Conservation (phyloP, 2,329 filamentous ascomycete genomes). For the Arthrobotrys iridis region DNA sequence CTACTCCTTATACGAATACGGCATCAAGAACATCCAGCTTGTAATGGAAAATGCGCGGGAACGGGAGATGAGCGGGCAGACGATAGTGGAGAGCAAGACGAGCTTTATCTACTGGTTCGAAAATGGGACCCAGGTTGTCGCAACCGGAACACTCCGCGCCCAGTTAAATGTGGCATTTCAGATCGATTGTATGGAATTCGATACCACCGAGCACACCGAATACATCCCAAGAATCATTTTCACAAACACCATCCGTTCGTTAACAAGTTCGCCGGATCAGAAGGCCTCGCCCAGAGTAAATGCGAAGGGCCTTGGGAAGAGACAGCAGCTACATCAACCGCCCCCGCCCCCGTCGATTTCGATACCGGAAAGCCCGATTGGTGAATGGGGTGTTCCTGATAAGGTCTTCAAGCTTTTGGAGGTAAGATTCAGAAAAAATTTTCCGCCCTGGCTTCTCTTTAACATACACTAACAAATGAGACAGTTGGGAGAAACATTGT, state of each 20-base stretch:
- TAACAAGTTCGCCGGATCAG: conserved; percentile 64
- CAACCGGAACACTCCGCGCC: conserved; percentile 78
- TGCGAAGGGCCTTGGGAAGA: conserved; percentile 66
- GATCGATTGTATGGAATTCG: conserved; percentile 86
- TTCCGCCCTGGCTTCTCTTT: too few relatives aligned
- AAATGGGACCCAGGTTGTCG: conserved; percentile 76
- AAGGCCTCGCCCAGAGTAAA: conserved; percentile 70
- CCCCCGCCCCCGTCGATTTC: conserved; percentile 53
- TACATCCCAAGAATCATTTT: conserved; percentile 77
- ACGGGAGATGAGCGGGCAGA: conserved; percentile 62
- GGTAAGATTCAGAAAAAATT: conserved; percentile 63
- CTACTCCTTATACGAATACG: conserved; percentile 85
- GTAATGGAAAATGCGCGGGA: conserved; percentile 76
- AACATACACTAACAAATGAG: conserved; percentile 42
- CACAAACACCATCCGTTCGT: conserved; percentile 63
- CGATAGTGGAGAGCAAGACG: conserved; percentile 79
- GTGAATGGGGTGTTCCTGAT: conserved; percentile 68
- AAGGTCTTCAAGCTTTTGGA: conserved; percentile 71
- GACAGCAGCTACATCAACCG: conserved; percentile 65
- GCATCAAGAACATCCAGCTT: conserved; percentile 85
- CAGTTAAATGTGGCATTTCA: conserved; percentile 82
- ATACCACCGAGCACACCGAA: conserved; percentile 79
- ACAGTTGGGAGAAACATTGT: conserved; percentile 73
- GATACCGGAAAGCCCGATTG: conserved; percentile 64
- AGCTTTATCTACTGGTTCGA: conserved; percentile 91